A percentile compares a stretch with the other conserved stretches of the same genome.
Evolutionary conservation across 805 yeast species (phyloP).

Genomic region (Candida hungchunana): DNA sequence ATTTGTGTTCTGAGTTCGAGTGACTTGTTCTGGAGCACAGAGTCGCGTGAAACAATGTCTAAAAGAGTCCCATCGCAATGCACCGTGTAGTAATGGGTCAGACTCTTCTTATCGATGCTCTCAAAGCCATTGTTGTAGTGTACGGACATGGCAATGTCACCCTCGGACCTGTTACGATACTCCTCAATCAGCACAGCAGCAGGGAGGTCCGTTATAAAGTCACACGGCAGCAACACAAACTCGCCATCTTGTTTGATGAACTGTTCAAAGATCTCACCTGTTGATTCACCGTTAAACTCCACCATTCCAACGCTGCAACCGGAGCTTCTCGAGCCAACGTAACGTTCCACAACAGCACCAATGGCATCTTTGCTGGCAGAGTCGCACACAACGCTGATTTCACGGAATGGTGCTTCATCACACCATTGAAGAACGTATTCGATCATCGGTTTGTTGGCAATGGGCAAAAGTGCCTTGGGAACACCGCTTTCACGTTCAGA

Average conservation of each 20-base stretch:
- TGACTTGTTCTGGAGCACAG: slow-evolving; percentile 66
- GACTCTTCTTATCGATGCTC: slow-evolving; percentile 70
- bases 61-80: slow-evolving; percentile 58
- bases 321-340: slow-evolving; percentile 27
- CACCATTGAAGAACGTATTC: slow-evolving; percentile 92
- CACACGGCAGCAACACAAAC: slow-evolving; percentile 89
- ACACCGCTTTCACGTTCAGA: slow-evolving; percentile 55
- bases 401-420: slow-evolving; percentile 73
- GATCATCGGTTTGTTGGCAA: slow-evolving; percentile 87
- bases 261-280: slow-evolving; percentile 61
- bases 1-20: slow-evolving; percentile 79
- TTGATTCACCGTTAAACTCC: slow-evolving; percentile 43
- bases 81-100: slow-evolving; percentile 64
- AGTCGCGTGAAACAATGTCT: slow-evolving; percentile 67
- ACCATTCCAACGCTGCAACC: slow-evolving; percentile 37
- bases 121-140: slow-evolving; percentile 73
- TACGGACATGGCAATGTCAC: slow-evolving; percentile 71
- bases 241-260: slow-evolving; percentile 35
- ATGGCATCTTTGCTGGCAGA: slow-evolving; percentile 44
- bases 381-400: slow-evolving; percentile 60
- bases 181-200: slow-evolving; percentile 85
- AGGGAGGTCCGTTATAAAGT: slow-evolving; percentile 86
- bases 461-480: slow-evolving; percentile 83
- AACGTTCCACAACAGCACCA: slow-evolving; percentile 43
- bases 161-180: slow-evolving; percentile 65